Base-by-base conservation (phyloP, 1,284 basidiomycete genomes). In the Microbotryomycetes sp. region DNA sequence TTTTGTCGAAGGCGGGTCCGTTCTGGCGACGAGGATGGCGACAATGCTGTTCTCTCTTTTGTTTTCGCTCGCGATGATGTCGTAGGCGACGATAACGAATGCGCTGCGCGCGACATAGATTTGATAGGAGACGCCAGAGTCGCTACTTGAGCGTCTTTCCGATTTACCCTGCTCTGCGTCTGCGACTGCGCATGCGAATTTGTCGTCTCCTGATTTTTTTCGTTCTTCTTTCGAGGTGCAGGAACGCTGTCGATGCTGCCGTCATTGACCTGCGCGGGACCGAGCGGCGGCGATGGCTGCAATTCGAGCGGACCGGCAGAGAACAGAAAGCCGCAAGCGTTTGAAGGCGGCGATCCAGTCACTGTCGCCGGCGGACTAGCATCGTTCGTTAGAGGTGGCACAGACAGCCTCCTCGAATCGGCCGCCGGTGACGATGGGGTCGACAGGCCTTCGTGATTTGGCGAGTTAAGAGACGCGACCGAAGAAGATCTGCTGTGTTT, bases 361-460 rank as follows among this genome's bases (percentile, higher is more conserved):
- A 41, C 35, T 9, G 52, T 9, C 13, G 52, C 31, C 18, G 52
- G 52, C 7, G 52, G 52, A 23, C 31, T 41, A 16, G 31, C 13
- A 18, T 45, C 41, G 35, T 54, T 45, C 18, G 21, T 24, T 5
- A 29, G 35, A 11, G 53, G 41, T 13, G 53, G 53, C 15, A 45
- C 35, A 26, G 31, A 21, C 23, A 54, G 26, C 24, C 41, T 21
- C 2, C 52, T 27, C 18, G 35, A 31, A 11, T 54, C 54, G 5
- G 58, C 54, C 1, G 45, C 21, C 1, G 54, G 64, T 4, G 54
- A 57, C 5, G 52, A 50, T 4, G 60, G 57, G 5, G 54, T n/a
- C 4, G 57, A 65, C 5, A 62, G 49, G 15, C 55, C 64, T 41
- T 65, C 63, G 26, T 63, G 52, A 18, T 11, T 35, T n/a, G 18